Evolutionary conservation across 176 grass and related monocot species (phyloP).

Genomic region (Lolium multiflorum): DNA sequence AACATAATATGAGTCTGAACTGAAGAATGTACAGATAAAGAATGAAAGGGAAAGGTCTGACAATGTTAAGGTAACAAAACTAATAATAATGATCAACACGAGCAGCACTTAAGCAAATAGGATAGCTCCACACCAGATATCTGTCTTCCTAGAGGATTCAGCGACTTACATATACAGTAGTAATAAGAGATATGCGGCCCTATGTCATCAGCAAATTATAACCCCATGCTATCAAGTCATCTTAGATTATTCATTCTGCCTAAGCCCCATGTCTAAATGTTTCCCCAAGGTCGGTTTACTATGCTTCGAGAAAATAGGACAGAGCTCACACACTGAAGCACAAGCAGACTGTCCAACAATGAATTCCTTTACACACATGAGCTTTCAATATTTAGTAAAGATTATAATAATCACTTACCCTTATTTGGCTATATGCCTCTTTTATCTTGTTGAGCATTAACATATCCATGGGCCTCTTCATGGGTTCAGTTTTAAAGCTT

Average conservation of each 20-base stretch:
- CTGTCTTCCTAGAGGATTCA: neutral
- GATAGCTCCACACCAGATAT: constrained; percentile 7
- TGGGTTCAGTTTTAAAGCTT: constrained; percentile 76
- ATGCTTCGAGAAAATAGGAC: neutral
- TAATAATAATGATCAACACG: neutral
- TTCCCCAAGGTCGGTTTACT: constrained; percentile 18
- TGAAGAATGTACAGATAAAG: neutral
- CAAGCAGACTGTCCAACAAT: constrained; percentile 1
- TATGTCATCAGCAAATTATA: neutral
- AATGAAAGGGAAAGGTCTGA: neutral
- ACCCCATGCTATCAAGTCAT: neutral
- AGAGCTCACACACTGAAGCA: neutral
- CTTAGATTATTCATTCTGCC: neutral
- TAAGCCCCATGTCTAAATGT: constrained; percentile 22
- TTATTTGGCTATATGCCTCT: constrained; percentile 89
- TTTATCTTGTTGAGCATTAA: constrained; percentile 95
- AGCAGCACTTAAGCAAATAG: neutral
- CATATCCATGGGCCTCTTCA: constrained; percentile 84
- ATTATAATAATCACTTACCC: constrained; percentile 60
- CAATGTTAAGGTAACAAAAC: neutral
- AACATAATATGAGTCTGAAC: neutral
- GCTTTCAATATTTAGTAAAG: constrained; percentile 19
- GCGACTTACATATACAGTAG: neutral
- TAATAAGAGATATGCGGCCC: neutral
- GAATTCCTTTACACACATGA: constrained; percentile 1